Evolutionary conservation across 1,284 basidiomycete genomes (phyloP), one percentile per base, ranked within the genome.

Genomic region (Ceratobasidium sp.): DNA sequence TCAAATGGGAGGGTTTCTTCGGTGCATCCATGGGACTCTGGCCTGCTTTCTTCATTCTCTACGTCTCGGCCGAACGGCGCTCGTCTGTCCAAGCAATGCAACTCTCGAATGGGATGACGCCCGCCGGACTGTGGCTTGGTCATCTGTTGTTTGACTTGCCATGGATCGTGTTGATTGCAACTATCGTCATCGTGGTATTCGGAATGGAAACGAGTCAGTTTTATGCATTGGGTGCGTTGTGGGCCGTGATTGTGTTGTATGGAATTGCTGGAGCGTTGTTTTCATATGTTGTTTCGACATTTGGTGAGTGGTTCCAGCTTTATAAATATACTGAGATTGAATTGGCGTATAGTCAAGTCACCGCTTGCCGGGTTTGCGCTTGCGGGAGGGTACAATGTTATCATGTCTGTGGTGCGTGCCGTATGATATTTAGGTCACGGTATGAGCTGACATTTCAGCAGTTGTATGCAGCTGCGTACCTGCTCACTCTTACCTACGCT

Each of bases 21-120:
- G 89, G 90, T 7, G 89, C 89, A 57, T 87, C 89, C 0, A 92
- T 93, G 91, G 87, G 90, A 18, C 90, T 93, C 0, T 95, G 90
- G 83, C 93, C 94, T 2, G 93, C 94, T 0, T 95, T 95, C 83
- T 94, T 92, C 79, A 88, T 92, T 7, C 83, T 95, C 18, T 95
- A 95, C 82, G 92, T 94, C 6, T 89, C 90, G 18, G 89, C 87
- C 79, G 93, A 92, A 82, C 88, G 90, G 38, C 87, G 87, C 55
- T 91, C 90, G 8, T 90, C 89, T 52, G 92, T 91, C 1, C 93
- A 91, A 84, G 92, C 92, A 3, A 95, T 93, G 92, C 91, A 93
- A 79, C 85, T 92, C 41, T 93, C 92, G 46, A 95, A 95, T 82
- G 94, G 94, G 0, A 85, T 94, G 44, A 88, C 90, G 74, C 93